A percentile compares a stretch with the other conserved stretches of the same genome.
These are phyloP conservation scores for Austroboletus novae-zelandiae DNA, from an alignment of 1,284 basidiomycete genomes.

Conservation along the genomic window DNA sequence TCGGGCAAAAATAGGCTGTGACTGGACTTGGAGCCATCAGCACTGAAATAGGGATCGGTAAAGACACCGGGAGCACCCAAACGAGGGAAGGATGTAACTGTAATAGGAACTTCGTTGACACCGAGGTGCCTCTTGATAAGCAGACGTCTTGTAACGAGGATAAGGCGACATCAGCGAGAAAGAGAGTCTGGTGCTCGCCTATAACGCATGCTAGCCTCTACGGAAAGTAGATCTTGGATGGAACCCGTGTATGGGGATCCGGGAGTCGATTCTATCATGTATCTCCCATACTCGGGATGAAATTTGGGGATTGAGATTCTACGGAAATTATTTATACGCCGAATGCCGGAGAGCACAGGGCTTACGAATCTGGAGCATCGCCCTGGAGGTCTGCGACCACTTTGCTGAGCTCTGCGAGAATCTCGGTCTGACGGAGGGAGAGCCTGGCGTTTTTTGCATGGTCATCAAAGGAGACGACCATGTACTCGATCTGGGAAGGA, in stretches of 20 bases:
- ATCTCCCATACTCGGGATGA: slow-evolving; percentile 97
- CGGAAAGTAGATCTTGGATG: slow-evolving; percentile 81
- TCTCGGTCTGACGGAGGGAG: slow-evolving; percentile 92
- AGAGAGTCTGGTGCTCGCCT: slow-evolving; percentile 42
- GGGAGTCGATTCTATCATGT: slow-evolving; percentile 98
- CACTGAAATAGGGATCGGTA: slow-evolving; percentile 85
- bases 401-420: slow-evolving; percentile 77
- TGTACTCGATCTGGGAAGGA: slow-evolving; percentile 82
- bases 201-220: slow-evolving; percentile 94
- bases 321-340: slow-evolving; percentile 9
- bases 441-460: slow-evolving; percentile 79
- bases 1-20: slow-evolving; percentile 94
- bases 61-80: slow-evolving; percentile 88
- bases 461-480: slow-evolving; percentile 89
- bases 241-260: slow-evolving; percentile 91
- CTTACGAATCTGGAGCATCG: slow-evolving; percentile 58
- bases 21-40: slow-evolving; percentile 74
- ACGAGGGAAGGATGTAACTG: slow-evolving; percentile 94
- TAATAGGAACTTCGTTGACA: slow-evolving; percentile 86
- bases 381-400: slow-evolving; percentile 69
- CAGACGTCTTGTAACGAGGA: slow-evolving; percentile 57
- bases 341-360: background rate
- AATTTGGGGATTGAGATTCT: slow-evolving; percentile 87
- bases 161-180: slow-evolving; percentile 3
- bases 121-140: slow-evolving; percentile 85